Conservation (phyloP, 108 stramenopile species). For the Cylindrotheca closterium region DNA sequence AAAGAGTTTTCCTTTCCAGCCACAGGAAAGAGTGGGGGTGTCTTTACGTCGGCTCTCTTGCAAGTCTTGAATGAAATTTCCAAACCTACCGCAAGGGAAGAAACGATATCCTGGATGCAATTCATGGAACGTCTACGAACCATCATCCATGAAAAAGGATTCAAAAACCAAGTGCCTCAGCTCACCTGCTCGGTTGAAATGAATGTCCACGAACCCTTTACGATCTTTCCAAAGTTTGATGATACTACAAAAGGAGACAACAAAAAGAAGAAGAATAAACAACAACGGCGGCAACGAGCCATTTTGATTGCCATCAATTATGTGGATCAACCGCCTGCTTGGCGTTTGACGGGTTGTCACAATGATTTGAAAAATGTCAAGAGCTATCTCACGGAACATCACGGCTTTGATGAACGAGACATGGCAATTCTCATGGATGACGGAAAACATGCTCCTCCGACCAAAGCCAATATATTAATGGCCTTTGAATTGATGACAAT, state of each 20-base stretch:
- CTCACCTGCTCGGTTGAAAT: background rate
- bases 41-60: background rate
- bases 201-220: background rate
- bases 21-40: background rate
- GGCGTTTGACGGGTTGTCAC: conserved; percentile 70
- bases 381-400: conserved; percentile 65
- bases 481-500: conserved; percentile 53
- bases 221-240: background rate
- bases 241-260: background rate
- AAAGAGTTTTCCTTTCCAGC: background rate
- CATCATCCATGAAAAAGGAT: background rate
- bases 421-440: conserved; percentile 82
- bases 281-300: conserved; percentile 46
- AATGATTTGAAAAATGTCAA: conserved; percentile 87
- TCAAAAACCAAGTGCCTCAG: background rate
- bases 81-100: background rate
- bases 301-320: conserved; percentile 82
- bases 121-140: background rate
- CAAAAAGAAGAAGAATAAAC: background rate
- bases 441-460: conserved; percentile 57
- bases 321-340: conserved; percentile 55
- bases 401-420: conserved; percentile 62
- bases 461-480: conserved; percentile 59
- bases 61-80: background rate
- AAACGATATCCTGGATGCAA: background rate